Conservation (phyloP, 345 rosid species). For the Erodium maritimum region DNA sequence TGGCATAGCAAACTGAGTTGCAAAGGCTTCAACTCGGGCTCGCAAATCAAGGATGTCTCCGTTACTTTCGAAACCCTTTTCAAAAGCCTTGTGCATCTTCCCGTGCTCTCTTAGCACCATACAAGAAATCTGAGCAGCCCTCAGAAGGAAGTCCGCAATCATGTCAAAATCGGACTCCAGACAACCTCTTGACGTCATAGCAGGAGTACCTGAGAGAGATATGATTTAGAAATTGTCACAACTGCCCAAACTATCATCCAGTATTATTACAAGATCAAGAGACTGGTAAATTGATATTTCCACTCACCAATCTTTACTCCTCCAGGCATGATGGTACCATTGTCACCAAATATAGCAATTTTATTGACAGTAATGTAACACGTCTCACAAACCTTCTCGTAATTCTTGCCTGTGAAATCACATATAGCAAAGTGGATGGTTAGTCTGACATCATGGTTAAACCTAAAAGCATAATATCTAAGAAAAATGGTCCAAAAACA, state of each 20-base stretch:
- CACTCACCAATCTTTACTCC: constrained; percentile 86
- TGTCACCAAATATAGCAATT: constrained; percentile 54
- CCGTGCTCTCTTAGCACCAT: constrained; percentile 48
- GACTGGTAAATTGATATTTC: neutral
- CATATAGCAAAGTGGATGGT: neutral
- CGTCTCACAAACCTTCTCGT: constrained; percentile 79
- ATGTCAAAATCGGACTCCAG: constrained; percentile 78
- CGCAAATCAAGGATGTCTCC: constrained; percentile 62
- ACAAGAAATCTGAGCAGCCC: constrained; percentile 66
- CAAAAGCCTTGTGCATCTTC: constrained; percentile 43
- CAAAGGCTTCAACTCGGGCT: constrained; percentile 52
- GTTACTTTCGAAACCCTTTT: constrained; percentile 42
- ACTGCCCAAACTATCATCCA: too few relatives aligned
- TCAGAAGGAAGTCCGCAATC: constrained; percentile 64
- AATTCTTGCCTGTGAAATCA: constrained; percentile 43
- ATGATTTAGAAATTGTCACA: neutral
- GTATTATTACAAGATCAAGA: neutral
- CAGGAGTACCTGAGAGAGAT: constrained; percentile 61
- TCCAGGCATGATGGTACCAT: constrained; percentile 66
- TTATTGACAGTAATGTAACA: constrained; percentile 80
- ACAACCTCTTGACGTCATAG: constrained; percentile 93
- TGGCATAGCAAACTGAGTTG: constrained; percentile 80
- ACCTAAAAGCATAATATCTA: neutral
- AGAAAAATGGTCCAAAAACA: neutral
- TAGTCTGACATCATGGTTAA: neutral